phyloP scores from a whole-genome alignment of 2,329 filamentous ascomycete species.

The Aspergillus brasiliensis region DNA sequence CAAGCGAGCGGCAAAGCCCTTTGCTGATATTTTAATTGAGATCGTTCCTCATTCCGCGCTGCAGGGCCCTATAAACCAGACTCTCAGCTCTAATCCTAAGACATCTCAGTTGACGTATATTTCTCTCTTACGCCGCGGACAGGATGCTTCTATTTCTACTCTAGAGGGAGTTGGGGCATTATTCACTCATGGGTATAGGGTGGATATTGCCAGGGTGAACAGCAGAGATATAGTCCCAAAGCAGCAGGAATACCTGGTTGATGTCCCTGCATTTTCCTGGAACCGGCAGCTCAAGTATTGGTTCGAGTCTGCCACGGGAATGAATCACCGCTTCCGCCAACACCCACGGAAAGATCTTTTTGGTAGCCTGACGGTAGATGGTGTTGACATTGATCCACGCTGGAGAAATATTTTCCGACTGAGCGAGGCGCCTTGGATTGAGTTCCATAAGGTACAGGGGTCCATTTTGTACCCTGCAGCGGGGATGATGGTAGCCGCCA shows the following conservation, averaged over 20 bases:
- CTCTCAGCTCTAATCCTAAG: conserved; percentile 11
- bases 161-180: neutral
- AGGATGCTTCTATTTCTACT: neutral
- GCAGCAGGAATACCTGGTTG: neutral
- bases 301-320: neutral
- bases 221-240: neutral
- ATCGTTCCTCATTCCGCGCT: conserved; percentile 36
- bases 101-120: conserved; percentile 7
- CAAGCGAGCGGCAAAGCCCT: neutral
- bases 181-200: neutral
- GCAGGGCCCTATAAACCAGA: conserved; percentile 32
- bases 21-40: conserved; percentile 28
- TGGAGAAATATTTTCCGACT: neutral
- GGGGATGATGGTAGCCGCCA: neutral
- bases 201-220: neutral
- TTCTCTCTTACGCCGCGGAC: neutral
- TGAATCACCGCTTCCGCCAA: neutral
- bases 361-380: neutral
- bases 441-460: neutral
- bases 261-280: neutral
- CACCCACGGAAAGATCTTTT: neutral
- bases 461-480: neutral
- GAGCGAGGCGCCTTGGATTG: neutral
- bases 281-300: neutral
- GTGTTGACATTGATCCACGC: neutral